A percentile compares a stretch with the other conserved stretches of the same genome.
phyloP scores from a whole-genome alignment of 2,329 filamentous ascomycete species.

The Helicocarpus griseus region DNA sequence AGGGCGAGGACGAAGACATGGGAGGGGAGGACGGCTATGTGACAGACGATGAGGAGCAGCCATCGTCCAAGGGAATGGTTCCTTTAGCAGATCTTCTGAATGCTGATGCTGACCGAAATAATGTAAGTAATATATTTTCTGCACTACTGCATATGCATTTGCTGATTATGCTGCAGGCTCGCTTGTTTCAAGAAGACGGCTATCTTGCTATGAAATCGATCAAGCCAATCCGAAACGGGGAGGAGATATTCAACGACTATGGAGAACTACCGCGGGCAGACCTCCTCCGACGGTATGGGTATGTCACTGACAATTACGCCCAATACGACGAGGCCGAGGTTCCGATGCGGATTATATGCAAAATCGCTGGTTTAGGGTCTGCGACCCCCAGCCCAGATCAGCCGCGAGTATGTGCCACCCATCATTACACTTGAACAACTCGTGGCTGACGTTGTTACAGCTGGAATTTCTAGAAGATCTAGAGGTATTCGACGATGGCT shows the following conservation, averaged over 20 bases:
- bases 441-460: conserved; percentile 14
- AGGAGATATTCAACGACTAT: conserved; percentile 83
- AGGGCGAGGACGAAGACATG: conserved; percentile 48
- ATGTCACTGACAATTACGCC: conserved; percentile 68
- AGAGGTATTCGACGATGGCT: conserved; percentile 61
- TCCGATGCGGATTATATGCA: conserved; percentile 49
- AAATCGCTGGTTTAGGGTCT: conserved; percentile 25
- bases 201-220: conserved; percentile 62
- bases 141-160: background rate
- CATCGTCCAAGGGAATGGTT: conserved; percentile 69
- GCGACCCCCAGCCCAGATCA: conserved; percentile 20
- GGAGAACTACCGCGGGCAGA: conserved; percentile 76
- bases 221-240: conserved; percentile 56
- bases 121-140: conserved; percentile 41
- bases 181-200: conserved; percentile 51
- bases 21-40: conserved; percentile 41
- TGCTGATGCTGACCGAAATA: conserved; percentile 72
- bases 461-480: conserved; percentile 52
- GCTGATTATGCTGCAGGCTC: conserved; percentile 32
- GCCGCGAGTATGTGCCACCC: conserved; percentile 20
- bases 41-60: conserved; percentile 55
- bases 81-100: conserved; percentile 86
- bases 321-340: conserved; percentile 78
- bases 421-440: background rate
- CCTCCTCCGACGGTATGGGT: conserved; percentile 74